A percentile compares a stretch with the other conserved stretches of the same genome.
phyloP scores from a whole-genome alignment of 2,329 filamentous ascomycete genomes.

The Parafenestella ontariensis region DNA sequence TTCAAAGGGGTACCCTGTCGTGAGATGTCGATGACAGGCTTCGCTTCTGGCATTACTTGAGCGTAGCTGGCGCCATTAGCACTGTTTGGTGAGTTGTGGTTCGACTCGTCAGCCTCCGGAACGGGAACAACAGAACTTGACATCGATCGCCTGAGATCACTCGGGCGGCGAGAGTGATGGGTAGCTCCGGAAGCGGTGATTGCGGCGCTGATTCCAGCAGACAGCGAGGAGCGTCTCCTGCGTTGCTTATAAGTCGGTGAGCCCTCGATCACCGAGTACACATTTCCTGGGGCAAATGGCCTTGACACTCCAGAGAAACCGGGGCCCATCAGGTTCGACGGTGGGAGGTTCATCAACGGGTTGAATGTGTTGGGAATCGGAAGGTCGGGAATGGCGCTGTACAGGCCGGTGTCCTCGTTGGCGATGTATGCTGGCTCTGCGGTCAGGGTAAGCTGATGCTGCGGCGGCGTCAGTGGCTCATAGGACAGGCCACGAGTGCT shows the following conservation, averaged over 20 bases:
- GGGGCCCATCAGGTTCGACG: conserved; percentile 79
- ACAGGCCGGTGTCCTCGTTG: conserved; percentile 95
- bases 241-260: conserved; percentile 99
- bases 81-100: conserved; percentile 79
- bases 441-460: conserved; percentile 81
- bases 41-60: conserved; percentile 75
- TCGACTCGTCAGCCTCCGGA: conserved; percentile 78
- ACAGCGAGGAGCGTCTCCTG: conserved; percentile 89
- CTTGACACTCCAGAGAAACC: conserved; percentile 77
- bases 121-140: conserved; percentile 86
- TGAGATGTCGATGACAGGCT: conserved; percentile 77
- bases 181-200: conserved; percentile 64
- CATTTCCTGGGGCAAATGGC: conserved; percentile 74
- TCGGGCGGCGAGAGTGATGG: conserved; percentile 76
- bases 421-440: conserved; percentile 96
- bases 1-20: conserved; percentile 90
- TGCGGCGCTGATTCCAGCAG: conserved; percentile 76
- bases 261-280: conserved; percentile 95
- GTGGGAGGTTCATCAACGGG: conserved; percentile 88
- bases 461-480: conserved; percentile 94
- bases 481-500: conserved; percentile 95
- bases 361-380: conserved; percentile 78
- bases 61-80: conserved; percentile 64
- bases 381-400: conserved; percentile 92
- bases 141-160: conserved; percentile 88